phyloP scores from a whole-genome alignment of 208 protist genomes.

The Crithidia acanthocephali region DNA sequence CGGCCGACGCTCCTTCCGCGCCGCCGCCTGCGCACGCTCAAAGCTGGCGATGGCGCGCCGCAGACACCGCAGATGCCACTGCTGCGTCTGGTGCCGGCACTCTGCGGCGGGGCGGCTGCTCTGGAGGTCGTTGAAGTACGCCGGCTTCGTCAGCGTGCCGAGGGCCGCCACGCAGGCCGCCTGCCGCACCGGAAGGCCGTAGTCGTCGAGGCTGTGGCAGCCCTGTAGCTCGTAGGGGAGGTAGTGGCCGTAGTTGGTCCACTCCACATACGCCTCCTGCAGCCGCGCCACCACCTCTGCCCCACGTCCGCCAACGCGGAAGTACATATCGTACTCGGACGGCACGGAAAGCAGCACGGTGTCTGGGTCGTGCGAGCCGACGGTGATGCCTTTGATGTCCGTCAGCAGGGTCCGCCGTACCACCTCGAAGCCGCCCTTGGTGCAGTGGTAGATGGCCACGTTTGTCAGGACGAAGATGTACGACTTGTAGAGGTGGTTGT shows the following conservation, averaged over 20 bases:
- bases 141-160: constrained; percentile 51
- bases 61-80: constrained; percentile 54
- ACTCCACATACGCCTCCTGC: constrained; percentile 65
- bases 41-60: constrained; percentile 41
- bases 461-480: constrained; percentile 72
- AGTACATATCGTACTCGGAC: constrained; percentile 74
- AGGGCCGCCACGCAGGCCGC: constrained; percentile 35
- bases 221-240: constrained; percentile 35
- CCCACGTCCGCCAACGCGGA: constrained; percentile 51
- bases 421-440: constrained; percentile 56
- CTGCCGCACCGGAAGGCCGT: constrained; percentile 42
- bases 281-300: constrained; percentile 55
- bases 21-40: constrained; percentile 33
- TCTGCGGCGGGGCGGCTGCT: constrained; percentile 44
- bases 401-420: constrained; percentile 57
- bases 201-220: constrained; percentile 31
- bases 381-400: constrained; percentile 45
- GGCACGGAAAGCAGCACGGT: constrained; percentile 60
- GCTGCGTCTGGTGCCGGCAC: constrained; percentile 28
- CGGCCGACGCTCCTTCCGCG: constrained; percentile 14
- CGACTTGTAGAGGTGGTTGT: constrained; percentile 59
- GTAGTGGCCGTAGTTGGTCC: constrained; percentile 57
- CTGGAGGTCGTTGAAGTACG: constrained; percentile 55
- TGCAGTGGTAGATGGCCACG: constrained; percentile 69
- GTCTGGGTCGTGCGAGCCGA: constrained; percentile 47